Evolutionary conservation across 2,329 filamentous ascomycete genomes (phyloP), one percentile per base, ranked within the genome.

Genomic region (Fusarium illudens): DNA sequence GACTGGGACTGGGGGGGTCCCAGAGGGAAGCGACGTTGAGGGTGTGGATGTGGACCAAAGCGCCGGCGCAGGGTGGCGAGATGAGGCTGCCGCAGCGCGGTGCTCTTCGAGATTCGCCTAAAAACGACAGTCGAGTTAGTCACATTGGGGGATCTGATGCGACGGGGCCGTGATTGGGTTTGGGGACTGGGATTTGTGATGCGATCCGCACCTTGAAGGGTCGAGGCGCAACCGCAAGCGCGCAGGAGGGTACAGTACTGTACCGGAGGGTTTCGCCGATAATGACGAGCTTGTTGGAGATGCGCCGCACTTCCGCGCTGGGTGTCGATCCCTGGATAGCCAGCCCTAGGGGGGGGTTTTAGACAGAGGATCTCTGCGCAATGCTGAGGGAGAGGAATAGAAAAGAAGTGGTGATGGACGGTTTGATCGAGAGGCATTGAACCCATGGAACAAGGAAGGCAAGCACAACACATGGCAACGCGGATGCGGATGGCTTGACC

Each of bases 141-240:
- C 65, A 62, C 65, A 51, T 36, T 59, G 37, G 33, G 63, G 56
- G 68, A 62, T 65, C 65, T 71, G 68, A 73, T 71, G 70, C 61
- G 65, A 73, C 67, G 55, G 60, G 58, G 60, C 42, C 66, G 60
- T 64, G 64, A 62, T 69, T 72, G 65, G 65, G 30, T 36, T 63
- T 48, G 42, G 57, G 61, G 62, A 55, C 49, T 53, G 27, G 51
- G 15, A 13, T 63, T 64, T 64, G 65, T 61, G 65, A 62, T 70
- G 70, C 70, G 68, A 72, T 72, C 70, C 67, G 70, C 65, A 73
- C 63, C 60, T 65, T 69, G 65, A 55, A 52, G 36, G 65, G 54
- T 59, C 60, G 54, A 64, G 62, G 46, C 54, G 29, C 44, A 50
- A 46, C 22, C 52, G n/a, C 57, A 62, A 46, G 39, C 39, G 39